Base-by-base conservation (phyloP, 306 rosid species). In the Begonia peltatifolia region DNA sequence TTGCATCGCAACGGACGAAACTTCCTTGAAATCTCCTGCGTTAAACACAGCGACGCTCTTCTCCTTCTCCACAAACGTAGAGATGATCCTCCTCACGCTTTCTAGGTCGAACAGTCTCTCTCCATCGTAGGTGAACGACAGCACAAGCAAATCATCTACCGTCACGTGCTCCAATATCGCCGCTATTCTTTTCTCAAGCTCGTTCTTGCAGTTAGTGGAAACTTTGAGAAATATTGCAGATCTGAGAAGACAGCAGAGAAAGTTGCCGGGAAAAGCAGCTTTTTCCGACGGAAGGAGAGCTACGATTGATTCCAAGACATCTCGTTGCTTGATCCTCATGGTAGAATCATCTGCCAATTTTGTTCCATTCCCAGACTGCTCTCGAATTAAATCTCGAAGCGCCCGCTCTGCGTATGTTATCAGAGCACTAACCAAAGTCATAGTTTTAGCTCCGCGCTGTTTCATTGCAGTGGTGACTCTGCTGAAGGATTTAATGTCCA, bases 211-310 rank as follows among this genome's bases (percentile, higher is more conserved):
- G 3, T 42, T 14, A 12, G 49, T 53, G 2, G 92, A 79, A 1
- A 90, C 80, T 50, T 46, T 58, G 36, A 90, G 79, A 56, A 68
- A 75, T 44, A 62, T 83, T 2, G 88, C 88, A n/a, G 94, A 78
- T 0, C 95, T 79, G 54, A 86, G 88, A 15, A 86, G 73, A 57
- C 86, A 80, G 63, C 95, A 90, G 63, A 90, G 88, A 75, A 90
- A 90, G 67, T 81, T 74, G 63, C 83, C 74, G 5, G 88, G 99
- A 18, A 90, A 68, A 10, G 81, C 71, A 0, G 86, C 79, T 63
- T 83, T 90, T 70, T 86, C 95, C 0, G 80, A 12, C 0, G 99
- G 95, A 5, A 90, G 80, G 48, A 86, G 77, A 15, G 78, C 11
- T 7, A 90, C 79, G 5, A 86, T 69, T 0, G 87, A 53, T 36